Conservation (phyloP, 495 filamentous ascomycete genomes). For the Ascobolus immersus region DNA sequence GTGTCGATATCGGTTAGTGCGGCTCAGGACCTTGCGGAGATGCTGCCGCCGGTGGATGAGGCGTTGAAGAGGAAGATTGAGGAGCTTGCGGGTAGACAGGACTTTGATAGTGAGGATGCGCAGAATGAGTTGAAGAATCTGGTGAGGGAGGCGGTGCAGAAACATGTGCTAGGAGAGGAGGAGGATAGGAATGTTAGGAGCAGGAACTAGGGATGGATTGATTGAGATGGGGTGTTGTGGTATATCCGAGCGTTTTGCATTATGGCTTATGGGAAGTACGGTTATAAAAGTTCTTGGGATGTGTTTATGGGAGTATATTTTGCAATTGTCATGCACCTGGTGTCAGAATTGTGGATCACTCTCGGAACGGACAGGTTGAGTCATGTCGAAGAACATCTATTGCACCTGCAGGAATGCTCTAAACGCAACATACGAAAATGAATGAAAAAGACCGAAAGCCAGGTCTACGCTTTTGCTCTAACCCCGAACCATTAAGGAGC, state of each 20-base stretch:
- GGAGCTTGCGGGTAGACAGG: constrained; percentile 42
- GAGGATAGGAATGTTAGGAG: constrained; percentile 9
- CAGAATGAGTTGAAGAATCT: constrained; percentile 43
- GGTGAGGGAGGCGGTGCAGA: constrained; percentile 39
- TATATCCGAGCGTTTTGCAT: not conserved
- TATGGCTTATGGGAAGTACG: constrained; percentile 3
- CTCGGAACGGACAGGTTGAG: no score
- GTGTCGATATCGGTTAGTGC: constrained; percentile 40
- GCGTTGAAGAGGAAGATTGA: constrained; percentile 53
- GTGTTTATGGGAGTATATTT: no score
- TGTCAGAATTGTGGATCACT: no score
- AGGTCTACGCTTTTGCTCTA: no score
- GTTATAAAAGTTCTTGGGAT: no score
- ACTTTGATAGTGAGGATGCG: constrained; percentile 44
- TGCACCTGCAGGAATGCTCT: no score
- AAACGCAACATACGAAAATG: no score
- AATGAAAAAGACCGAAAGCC: no score
- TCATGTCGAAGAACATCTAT: no score
- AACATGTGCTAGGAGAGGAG: constrained; percentile 27
- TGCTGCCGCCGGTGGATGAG: constrained; percentile 33
- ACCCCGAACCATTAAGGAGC: no score
- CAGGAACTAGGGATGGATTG: no score
- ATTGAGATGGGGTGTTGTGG: constrained; percentile 3
- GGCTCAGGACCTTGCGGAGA: constrained; percentile 33
- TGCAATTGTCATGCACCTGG: no score